Evolutionary conservation across 2,329 filamentous ascomycete genomes (phyloP).

Genomic region (Dothistroma septosporum): DNA sequence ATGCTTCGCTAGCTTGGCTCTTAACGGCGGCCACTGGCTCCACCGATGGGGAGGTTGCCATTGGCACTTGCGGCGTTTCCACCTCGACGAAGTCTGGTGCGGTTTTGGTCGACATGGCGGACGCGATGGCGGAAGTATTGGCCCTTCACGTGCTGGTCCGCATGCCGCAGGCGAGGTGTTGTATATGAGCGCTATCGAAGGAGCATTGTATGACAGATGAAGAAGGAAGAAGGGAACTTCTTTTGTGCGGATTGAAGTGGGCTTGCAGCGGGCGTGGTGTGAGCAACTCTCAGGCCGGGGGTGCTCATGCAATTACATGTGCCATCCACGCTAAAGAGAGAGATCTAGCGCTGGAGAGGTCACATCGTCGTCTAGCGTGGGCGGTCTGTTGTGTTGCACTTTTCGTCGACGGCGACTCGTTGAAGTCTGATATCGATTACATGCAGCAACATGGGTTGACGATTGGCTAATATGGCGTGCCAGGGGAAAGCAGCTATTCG

Average conservation of each 20-base stretch:
- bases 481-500: too few relatives aligned
- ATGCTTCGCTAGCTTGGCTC: constrained; percentile 58
- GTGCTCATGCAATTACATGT: neutral
- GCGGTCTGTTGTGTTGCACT: neutral
- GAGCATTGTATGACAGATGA: constrained; percentile 29
- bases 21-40: constrained; percentile 10
- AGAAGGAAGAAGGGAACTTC: neutral
- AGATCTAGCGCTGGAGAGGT: neutral
- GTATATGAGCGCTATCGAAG: constrained; percentile 30
- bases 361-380: neutral
- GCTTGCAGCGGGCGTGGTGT: neutral
- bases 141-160: constrained; percentile 7
- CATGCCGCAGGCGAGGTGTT: constrained; percentile 11
- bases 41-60: neutral
- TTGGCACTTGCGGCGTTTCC: neutral
- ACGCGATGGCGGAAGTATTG: constrained; percentile 6
- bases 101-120: constrained; percentile 20
- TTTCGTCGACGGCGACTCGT: too few relatives aligned
- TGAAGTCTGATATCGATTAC: too few relatives aligned
- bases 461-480: too few relatives aligned
- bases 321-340: neutral
- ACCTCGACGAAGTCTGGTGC: constrained; percentile 8
- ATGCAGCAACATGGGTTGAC: too few relatives aligned
- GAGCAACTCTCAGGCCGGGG: neutral
- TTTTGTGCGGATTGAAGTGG: neutral